phyloP scores from a whole-genome alignment of 176 grass and related monocot genomes.

The Carex pumila region DNA sequence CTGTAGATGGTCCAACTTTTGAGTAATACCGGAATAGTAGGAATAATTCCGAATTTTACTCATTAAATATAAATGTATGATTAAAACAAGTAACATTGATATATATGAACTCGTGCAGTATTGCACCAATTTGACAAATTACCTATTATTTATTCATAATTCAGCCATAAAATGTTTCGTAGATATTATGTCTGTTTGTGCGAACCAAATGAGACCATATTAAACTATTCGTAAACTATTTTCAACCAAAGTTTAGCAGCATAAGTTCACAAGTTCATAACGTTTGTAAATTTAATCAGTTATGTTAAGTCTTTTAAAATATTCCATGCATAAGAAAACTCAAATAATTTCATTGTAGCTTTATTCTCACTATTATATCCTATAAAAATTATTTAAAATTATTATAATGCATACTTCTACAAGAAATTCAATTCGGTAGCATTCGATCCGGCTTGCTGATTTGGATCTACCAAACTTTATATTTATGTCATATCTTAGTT shows the following conservation, averaged over 20 bases:
- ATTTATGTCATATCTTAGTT: background rate
- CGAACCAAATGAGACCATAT: background rate
- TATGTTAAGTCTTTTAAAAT: too few relatives aligned
- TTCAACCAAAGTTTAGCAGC: background rate
- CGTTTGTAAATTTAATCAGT: too few relatives aligned
- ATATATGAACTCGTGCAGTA: too few relatives aligned
- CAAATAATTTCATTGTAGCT: too few relatives aligned
- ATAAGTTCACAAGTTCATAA: too few relatives aligned
- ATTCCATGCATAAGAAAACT: too few relatives aligned
- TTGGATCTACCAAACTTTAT: background rate
- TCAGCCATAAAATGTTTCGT: background rate
- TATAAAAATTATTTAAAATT: too few relatives aligned
- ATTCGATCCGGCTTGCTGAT: background rate
- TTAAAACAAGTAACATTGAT: background rate
- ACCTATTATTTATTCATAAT: too few relatives aligned
- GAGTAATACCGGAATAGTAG: background rate
- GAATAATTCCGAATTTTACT: background rate
- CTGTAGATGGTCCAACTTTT: background rate
- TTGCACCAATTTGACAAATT: too few relatives aligned
- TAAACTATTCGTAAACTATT: background rate
- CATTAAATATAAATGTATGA: background rate
- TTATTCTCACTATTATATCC: too few relatives aligned
- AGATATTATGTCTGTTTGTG: background rate
- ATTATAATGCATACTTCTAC: too few relatives aligned
- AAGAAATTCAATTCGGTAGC: background rate